Percentiles rank a stretch among this genome's conserved stretches.
These are phyloP conservation scores for Neofusicoccum sp. DNA, from an alignment of 2,329 filamentous ascomycete genomes.

Conservation along the genomic window DNA sequence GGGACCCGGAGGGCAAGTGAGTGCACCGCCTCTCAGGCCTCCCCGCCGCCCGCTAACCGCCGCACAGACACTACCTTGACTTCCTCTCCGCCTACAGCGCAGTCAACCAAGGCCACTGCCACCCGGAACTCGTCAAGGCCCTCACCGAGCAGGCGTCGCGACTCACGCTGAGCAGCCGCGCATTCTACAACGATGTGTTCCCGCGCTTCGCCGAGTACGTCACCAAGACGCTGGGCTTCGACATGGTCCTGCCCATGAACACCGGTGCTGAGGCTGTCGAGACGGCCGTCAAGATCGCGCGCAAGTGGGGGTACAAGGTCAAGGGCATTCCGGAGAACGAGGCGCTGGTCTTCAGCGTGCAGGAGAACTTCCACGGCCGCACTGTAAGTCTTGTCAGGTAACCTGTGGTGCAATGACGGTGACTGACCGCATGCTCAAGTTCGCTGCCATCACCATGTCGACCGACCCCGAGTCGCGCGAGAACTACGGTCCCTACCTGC, in stretches of 20 bases:
- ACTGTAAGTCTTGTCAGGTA: constrained; percentile 64
- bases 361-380: constrained; percentile 95
- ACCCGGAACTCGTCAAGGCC: constrained; percentile 91
- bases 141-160: constrained; percentile 86
- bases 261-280: constrained; percentile 96
- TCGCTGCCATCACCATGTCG: constrained; percentile 93
- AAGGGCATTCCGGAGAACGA: constrained; percentile 85
- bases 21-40: background rate
- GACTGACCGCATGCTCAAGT: constrained; percentile 52
- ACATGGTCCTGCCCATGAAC: constrained; percentile 99
- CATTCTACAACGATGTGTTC: constrained; percentile 99
- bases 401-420: background rate
- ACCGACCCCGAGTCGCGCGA: constrained; percentile 93
- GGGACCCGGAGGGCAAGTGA: constrained; percentile 82
- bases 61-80: constrained; percentile 76
- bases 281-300: constrained; percentile 92
- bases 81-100: constrained; percentile 98
- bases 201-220: constrained; percentile 94
- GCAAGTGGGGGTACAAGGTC: constrained; percentile 97
- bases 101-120: constrained; percentile 97
- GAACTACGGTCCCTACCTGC: constrained; percentile 96
- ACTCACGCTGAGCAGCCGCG: constrained; percentile 87
- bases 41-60: background rate
- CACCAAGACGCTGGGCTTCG: constrained; percentile 85
- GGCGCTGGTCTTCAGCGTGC: constrained; percentile 80